Evolutionary conservation across 2,329 filamentous ascomycete species (phyloP), one percentile per base, ranked within the genome.

Genomic region (Tothia fuscella): DNA sequence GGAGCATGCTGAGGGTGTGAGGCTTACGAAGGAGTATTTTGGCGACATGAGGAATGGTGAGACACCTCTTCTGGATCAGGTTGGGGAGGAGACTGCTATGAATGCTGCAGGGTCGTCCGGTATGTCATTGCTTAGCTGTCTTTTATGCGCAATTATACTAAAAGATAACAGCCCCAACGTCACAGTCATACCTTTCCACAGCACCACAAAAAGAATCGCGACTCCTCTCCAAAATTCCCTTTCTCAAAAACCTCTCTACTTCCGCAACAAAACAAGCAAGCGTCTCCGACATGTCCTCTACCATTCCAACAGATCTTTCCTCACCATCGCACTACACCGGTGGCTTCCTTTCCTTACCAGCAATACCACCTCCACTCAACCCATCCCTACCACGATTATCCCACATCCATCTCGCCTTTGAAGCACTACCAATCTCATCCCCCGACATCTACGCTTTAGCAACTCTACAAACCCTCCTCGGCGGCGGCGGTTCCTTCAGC

Each of bases 401-500:
- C 16, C 84, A 98, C 62, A 88, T 98, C 53, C 87, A 96, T 66
- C 74, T 98, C 50, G 88, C 87, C 44, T 96, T 98, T 53, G 91
- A 98, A 67, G 88, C 87, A 20, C 76, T 95, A 2, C 86, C 89
- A 40, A 91, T 98, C 56, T 79, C 76, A 17, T 89, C 83, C 3
- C 78, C 85, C 10, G 89, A 96, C 58, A 95, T 98, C 54, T 98
- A 96, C 65, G 88, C 91, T 14, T 78, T 96, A 33, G 91, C 91
- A 5, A 94, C 89, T 1, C 72, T 98, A 1, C 93, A 96, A 63
- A 96, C 87, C 1, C 80, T 98, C 7, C 83, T 98, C 25, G 91
- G 91, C 44, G 91, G 91, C 36, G 91, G 91, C 37, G 91, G 91
- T 19, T 95, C 88, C 43, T 98, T 98, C 68, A 93, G 85, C 13